Evolutionary conservation across 1,139 yeast species (phyloP).

Genomic region (Magnusiomyces fungicola): DNA sequence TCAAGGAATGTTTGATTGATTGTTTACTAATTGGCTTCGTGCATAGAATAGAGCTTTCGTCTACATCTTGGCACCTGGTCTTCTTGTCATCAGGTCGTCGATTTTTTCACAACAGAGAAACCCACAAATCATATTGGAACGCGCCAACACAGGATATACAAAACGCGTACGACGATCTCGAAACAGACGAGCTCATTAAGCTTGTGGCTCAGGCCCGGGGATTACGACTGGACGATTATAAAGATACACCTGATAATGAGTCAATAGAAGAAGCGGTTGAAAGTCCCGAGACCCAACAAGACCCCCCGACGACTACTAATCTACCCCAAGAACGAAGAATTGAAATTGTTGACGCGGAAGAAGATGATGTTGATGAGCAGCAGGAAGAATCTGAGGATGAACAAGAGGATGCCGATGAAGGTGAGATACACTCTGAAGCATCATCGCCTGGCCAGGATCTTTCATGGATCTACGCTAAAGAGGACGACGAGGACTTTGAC

Average conservation of each 20-base stretch:
- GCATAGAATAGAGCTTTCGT: slow-evolving; percentile 13
- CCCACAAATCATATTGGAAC: slow-evolving; percentile 34
- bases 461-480: slow-evolving; percentile 13
- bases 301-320: no score
- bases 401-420: slow-evolving; percentile 17
- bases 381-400: slow-evolving; percentile 14
- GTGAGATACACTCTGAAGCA: slow-evolving; percentile 18
- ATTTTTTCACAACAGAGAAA: slow-evolving; percentile 36
- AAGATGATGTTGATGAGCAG: slow-evolving; percentile 15
- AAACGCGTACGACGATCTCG: slow-evolving; percentile 29
- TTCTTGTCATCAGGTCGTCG: slow-evolving; percentile 40
- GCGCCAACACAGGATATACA: slow-evolving; percentile 33
- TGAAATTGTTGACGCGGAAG: slow-evolving; percentile 11
- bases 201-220: slow-evolving; percentile 45
- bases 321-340: no score
- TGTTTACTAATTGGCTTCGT: no score
- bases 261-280: slow-evolving; percentile 1
- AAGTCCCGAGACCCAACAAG: neutral
- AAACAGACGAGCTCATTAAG: slow-evolving; percentile 33
- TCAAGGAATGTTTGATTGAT: no score
- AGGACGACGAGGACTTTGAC: slow-evolving; percentile 14
- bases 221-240: slow-evolving; percentile 23
- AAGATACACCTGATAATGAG: slow-evolving; percentile 3
- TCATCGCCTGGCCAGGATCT: slow-evolving; percentile 12
- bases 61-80: slow-evolving; percentile 37